A percentile compares a stretch with the other conserved stretches of the same genome.
Conservation (phyloP, 1,284 basidiomycete species). For the Apiotrichum gracile region DNA sequence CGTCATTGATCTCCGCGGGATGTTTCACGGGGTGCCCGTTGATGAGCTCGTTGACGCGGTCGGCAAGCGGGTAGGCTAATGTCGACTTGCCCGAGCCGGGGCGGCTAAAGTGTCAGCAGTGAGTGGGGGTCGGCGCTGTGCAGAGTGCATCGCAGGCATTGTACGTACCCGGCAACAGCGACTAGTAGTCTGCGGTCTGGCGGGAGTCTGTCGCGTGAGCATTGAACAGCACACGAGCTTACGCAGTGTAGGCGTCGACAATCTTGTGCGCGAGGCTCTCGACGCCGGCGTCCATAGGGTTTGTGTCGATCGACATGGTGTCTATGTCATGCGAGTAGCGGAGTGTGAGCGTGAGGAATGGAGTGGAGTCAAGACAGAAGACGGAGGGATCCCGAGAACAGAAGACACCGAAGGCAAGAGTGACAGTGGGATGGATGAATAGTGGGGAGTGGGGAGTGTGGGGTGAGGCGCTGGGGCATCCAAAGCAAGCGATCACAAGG, state of each 20-base stretch:
- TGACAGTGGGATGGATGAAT: no score
- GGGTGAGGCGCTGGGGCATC: background rate
- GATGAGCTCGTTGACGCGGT: constrained; percentile 37
- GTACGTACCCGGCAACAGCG: constrained; percentile 46
- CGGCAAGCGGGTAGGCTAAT: constrained; percentile 46
- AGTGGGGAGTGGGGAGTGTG: no score
- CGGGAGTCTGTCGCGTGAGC: constrained; percentile 47
- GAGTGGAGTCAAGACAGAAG: no score
- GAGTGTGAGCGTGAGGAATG: background rate
- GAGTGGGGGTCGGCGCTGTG: background rate
- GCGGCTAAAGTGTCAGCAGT: constrained; percentile 11
- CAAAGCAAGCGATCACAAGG: background rate
- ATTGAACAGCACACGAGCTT: background rate
- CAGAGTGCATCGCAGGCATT: background rate
- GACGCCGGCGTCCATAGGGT: constrained; percentile 8
- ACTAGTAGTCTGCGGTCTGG: constrained; percentile 59
- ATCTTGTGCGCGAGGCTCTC: constrained; percentile 16
- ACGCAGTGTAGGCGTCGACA: constrained; percentile 7
- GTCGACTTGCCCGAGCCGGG: constrained; percentile 53
- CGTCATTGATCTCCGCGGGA: background rate
- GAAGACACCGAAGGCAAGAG: background rate
- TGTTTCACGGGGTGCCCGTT: constrained; percentile 4
- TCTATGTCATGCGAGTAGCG: background rate
- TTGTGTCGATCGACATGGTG: background rate
- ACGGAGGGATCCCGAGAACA: background rate